Base-by-base conservation (phyloP, 2,329 filamentous ascomycete genomes). In the Scedosporium apiospermum region DNA sequence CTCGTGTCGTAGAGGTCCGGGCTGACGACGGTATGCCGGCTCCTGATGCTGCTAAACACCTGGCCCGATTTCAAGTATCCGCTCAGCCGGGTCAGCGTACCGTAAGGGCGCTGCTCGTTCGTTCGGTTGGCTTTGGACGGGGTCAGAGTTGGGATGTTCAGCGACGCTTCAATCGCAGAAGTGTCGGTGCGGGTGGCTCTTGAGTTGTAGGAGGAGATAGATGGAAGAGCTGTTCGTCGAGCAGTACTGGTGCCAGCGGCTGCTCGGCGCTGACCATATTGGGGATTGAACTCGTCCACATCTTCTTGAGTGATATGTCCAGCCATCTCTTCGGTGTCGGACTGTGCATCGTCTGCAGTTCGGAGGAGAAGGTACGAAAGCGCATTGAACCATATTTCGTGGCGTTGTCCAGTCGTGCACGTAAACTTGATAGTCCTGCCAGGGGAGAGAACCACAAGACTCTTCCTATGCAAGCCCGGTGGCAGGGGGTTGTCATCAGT, bases 331-430 rank as follows among this genome's bases (percentile, higher is more conserved):
- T 90, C 82, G 3, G 82, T 80, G 66, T 86, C 83, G 6, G 83
- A 78, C 60, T 84, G 82, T 34, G 41, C 57, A 44, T 88, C 87
- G 21, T 82, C 78, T 38, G 85, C 81, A 27, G 88, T 92, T 57
- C 93, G 87, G 34, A 96, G 82, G 42, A 98, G 82, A 14, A 99
- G 83, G 72, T 99, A 99, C 1, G 91, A 96, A 62, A 99, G 81
- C 0, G 95, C 93, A 71, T 98, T 98, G 81, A 95, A 96, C 95
- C 95, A 99, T 0, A 93, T 98, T 77, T 99, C 95, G 71, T 99
- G 95, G 65, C 95, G 85, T 72, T 97, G 92, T 44, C 91, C 90
- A 3, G 95, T 99, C 2, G 91, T 88, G 65, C 93, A 96, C 1
- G 95, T 99, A 67, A 99, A 96, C 74, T 96, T 93, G 75, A 99